phyloP scores from a whole-genome alignment of 345 rosid genomes.

The Citrus trifoliata region DNA sequence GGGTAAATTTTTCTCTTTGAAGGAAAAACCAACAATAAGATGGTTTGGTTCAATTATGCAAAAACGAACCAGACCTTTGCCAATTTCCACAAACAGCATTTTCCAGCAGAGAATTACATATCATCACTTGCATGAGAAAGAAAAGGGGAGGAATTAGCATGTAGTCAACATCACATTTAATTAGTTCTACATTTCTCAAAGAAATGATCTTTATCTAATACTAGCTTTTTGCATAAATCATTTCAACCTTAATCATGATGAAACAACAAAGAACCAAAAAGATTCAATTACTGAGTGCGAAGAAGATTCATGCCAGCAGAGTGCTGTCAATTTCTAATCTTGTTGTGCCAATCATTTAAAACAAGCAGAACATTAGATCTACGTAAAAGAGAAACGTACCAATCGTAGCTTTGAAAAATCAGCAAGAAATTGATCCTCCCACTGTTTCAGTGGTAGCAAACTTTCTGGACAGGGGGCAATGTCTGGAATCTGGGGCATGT shows the following conservation, averaged over 20 bases:
- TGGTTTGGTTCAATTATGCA: not conserved
- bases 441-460: conserved; percentile 59
- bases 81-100: not conserved
- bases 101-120: not conserved
- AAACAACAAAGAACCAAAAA: not conserved
- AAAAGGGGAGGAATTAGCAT: not conserved
- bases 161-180: not conserved
- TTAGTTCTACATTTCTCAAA: not conserved
- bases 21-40: not conserved
- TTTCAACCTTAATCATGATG: not conserved
- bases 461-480: conserved; percentile 67
- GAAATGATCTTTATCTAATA: not conserved
- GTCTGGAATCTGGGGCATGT: conserved; percentile 90
- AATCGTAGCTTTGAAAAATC: conserved; percentile 69
- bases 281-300: not conserved
- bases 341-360: not conserved
- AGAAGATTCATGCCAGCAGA: not conserved
- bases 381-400: conserved; percentile 34
- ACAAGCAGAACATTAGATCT: not conserved
- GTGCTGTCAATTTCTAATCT: not conserved
- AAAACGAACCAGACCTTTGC: not conserved
- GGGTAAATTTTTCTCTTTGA: not conserved
- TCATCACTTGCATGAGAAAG: not conserved
- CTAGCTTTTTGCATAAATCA: not conserved
- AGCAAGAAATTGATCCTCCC: conserved; percentile 85